These are phyloP conservation scores for Candida rishiriensis DNA, from an alignment of 805 yeast genomes.

Conservation along the genomic window DNA sequence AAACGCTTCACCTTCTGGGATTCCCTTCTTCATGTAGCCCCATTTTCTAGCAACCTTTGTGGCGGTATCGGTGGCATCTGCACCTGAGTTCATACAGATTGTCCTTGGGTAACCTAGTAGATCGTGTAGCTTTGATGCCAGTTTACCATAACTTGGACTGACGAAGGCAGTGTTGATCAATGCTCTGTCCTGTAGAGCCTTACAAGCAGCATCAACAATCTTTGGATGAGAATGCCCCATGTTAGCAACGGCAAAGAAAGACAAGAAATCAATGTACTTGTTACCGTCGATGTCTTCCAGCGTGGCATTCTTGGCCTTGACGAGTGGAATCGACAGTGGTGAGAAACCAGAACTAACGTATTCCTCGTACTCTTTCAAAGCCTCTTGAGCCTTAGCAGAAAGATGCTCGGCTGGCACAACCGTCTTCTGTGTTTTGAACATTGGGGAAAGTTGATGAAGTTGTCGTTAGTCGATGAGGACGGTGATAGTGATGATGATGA, in stretches of 20 bases:
- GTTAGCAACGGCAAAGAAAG: conserved; percentile 27
- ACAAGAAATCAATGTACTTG: conserved; percentile 25
- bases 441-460: no score
- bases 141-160: conserved; percentile 21
- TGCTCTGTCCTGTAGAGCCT: conserved; percentile 18
- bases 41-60: conserved; percentile 27
- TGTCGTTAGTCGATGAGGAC: no score
- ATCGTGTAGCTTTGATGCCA: conserved; percentile 17
- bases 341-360: conserved; percentile 21
- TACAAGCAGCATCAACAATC: conserved; percentile 23
- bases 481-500: no score
- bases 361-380: conserved; percentile 10
- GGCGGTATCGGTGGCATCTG: conserved; percentile 27
- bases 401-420: background rate
- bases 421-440: no score
- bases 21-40: conserved; percentile 22
- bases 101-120: conserved; percentile 19
- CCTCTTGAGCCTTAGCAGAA: conserved; percentile 5
- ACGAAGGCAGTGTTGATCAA: conserved; percentile 20
- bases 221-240: conserved; percentile 29
- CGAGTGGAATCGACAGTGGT: conserved; percentile 22
- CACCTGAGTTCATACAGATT: conserved; percentile 24
- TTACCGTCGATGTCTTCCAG: conserved; percentile 27
- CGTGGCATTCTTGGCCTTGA: conserved; percentile 18
- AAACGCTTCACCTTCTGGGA: conserved; percentile 15